phyloP scores from a whole-genome alignment of 257 asterid species.

The Galeopsis tetrahit region DNA sequence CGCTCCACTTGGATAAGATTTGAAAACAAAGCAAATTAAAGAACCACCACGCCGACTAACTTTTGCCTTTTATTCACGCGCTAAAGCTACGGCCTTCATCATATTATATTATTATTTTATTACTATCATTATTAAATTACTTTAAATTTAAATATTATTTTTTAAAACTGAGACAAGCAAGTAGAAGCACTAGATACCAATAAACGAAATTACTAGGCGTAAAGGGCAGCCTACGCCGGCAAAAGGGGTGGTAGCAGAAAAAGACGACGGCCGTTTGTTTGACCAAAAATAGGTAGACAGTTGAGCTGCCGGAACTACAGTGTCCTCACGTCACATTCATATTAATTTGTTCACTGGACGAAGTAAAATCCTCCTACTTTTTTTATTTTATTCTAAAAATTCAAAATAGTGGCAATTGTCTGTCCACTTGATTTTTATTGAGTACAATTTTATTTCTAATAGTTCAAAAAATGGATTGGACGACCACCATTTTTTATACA shows the following conservation, averaged over 20 bases:
- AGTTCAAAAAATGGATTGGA: background rate
- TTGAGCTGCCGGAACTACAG: conserved; percentile 39
- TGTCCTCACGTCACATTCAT: conserved; percentile 8
- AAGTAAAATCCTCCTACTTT: background rate
- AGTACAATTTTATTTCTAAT: background rate
- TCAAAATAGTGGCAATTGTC: background rate
- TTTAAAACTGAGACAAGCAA: too few relatives aligned
- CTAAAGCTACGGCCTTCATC: background rate
- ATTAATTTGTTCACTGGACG: background rate
- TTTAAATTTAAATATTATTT: too few relatives aligned
- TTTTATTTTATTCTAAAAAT: background rate
- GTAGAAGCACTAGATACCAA: too few relatives aligned
- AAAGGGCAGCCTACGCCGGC: conserved; percentile 48
- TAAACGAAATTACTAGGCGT: too few relatives aligned
- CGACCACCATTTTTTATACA: background rate
- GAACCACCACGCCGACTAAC: background rate
- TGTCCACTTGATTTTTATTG: background rate
- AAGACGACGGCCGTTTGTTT: conserved; percentile 42
- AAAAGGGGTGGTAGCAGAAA: conserved; percentile 31
- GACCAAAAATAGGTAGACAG: conserved; percentile 36
- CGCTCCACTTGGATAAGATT: background rate
- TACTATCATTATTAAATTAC: background rate
- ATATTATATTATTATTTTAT: background rate
- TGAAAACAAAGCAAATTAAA: background rate
- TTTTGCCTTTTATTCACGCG: conserved; percentile 9